Base-by-base conservation (phyloP, 352 stramenopile genomes). In the Achlya hypogyna region DNA sequence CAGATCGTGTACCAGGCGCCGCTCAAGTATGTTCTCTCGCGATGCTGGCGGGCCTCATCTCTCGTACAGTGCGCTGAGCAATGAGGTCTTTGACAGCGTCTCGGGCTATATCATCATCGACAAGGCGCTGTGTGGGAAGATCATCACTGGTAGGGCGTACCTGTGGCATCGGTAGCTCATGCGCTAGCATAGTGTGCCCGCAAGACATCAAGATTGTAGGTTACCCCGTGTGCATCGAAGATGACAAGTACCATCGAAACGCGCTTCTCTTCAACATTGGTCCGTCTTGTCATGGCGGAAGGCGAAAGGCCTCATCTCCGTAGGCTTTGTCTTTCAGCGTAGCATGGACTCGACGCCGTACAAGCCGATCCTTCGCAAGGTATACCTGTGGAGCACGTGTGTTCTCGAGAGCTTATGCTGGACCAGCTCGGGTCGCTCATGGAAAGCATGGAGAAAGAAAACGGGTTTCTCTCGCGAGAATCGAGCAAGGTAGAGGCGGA, bases 41-140 rank as follows among this genome's bases (percentile, higher is more conserved):
- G 4, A 22, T 58, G 34, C 16, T 31, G 58, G n/a, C n/a, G n/a
- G n/a, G n/a, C n/a, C n/a, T n/a, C 22, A 28, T 65, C 8, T 43
- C 1, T 23, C n/a, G 29, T 22, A n/a, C 51, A 93, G 84, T 74
- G 74, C 88, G 54, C 68, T 93, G 65, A 90, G 78, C 70, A 86
- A 79, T 43, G 83, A 93, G 64, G 75, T 84, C n/a, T 93, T 93
- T 70, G 85, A 93, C 69, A 88, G 78, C 47, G 77, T 93, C 28
- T 93, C 85, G 12, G 82, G 82, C 45, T 95, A 95, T 72, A 92
- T 95, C 68, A 95, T 95, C 72, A 92, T 92, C 69, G 84, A 92
- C 77, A 93, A 91, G 73, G 80, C 82, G 63, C 71, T 95, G 23
- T 95, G 86, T 58, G 84, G 80, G 40, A 91, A 93, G 70, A 93